Percentiles rank a stretch among this genome's conserved stretches.
phyloP scores from a whole-genome alignment of 139 green algal species.

The Closterium sp. region DNA sequence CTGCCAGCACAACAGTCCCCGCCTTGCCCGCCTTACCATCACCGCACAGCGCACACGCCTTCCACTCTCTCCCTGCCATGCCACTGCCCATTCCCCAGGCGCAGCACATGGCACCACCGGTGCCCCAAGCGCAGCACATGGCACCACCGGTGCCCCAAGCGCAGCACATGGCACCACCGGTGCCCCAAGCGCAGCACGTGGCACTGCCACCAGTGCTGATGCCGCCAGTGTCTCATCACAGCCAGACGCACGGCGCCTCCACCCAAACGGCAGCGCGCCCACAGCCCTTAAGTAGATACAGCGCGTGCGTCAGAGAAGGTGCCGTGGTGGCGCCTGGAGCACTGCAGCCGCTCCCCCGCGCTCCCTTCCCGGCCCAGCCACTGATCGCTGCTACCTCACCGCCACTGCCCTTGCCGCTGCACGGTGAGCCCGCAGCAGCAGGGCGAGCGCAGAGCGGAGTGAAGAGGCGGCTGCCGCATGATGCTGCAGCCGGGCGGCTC shows the following conservation, averaged over 20 bases:
- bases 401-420: neutral
- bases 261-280: neutral
- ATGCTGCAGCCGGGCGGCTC: neutral
- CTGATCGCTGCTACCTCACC: too few relatives aligned
- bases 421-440: neutral
- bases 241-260: neutral
- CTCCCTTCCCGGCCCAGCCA: neutral
- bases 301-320: neutral
- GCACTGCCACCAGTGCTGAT: neutral
- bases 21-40: neutral
- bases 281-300: neutral
- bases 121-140: neutral
- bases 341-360: neutral
- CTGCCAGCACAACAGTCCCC: neutral
- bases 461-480: neutral
- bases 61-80: neutral
- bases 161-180: neutral
- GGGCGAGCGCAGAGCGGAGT: neutral
- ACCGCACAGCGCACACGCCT: too few relatives aligned
- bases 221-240: neutral
- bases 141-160: too few relatives aligned
- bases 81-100: neutral
- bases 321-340: too few relatives aligned
- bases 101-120: neutral
- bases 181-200: neutral